These are phyloP conservation scores for Apiotrichum siamense DNA, from an alignment of 1,284 basidiomycete species.

Conservation along the genomic window DNA sequence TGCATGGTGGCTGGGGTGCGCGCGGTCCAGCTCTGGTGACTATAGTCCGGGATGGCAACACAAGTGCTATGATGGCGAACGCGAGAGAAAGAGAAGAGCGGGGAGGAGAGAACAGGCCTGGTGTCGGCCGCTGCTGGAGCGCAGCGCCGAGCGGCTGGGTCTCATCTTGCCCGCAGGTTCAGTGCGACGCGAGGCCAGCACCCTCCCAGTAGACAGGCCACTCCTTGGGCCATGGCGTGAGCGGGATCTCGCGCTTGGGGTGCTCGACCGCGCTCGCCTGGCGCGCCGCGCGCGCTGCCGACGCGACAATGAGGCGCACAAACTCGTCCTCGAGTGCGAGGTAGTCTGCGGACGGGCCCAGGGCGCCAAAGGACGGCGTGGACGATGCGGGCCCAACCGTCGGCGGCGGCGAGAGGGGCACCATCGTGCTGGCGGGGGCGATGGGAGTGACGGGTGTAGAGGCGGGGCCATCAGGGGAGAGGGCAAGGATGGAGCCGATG, in stretches of 20 bases:
- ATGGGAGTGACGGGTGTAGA: background rate
- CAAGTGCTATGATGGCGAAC: too few relatives aligned
- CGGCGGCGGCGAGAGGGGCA: background rate
- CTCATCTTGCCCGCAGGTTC: too few relatives aligned
- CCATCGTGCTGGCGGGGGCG: background rate
- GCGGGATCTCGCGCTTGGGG: background rate
- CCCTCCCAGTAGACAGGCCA: slow-evolving; percentile 24
- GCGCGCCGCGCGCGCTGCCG: background rate
- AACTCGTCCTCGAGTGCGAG: slow-evolving; percentile 4
- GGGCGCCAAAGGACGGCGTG: background rate
- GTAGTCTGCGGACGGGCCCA: background rate
- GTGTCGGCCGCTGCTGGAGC: too few relatives aligned
- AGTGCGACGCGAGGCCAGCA: slow-evolving; percentile 8
- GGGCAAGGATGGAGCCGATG: background rate
- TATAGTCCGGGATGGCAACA: too few relatives aligned
- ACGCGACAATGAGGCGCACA: background rate
- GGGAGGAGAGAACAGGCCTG: too few relatives aligned
- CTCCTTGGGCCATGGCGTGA: slow-evolving; percentile 13
- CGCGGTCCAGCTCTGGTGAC: too few relatives aligned
- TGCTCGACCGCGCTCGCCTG: background rate
- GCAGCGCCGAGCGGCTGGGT: too few relatives aligned
- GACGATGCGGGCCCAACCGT: background rate
- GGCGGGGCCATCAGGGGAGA: background rate
- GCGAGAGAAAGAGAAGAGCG: too few relatives aligned
- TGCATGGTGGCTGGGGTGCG: too few relatives aligned